Percentiles rank a stretch among this genome's conserved stretches.
phyloP scores from a whole-genome alignment of 768 basidiomycete genomes.

The Russula griseocarnosa region DNA sequence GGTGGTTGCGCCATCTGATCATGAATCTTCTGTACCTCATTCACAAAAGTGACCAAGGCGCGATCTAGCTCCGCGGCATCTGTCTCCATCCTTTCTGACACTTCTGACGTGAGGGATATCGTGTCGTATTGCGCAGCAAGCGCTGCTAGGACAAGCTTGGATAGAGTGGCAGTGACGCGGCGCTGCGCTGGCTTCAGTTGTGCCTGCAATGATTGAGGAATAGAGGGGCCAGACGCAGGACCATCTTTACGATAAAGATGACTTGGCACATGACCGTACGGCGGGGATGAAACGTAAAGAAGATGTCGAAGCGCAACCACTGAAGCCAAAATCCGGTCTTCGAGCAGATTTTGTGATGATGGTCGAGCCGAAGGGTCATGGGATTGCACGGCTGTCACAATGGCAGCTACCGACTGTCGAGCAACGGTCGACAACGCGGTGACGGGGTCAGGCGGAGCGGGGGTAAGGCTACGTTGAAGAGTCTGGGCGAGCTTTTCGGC shows the following conservation, averaged over 20 bases:
- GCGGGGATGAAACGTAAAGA: conserved; percentile 61
- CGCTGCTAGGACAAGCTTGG: conserved; percentile 85
- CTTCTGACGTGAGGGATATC: conserved; percentile 56
- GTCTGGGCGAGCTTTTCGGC: conserved; percentile 65
- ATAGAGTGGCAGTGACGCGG: conserved; percentile 84
- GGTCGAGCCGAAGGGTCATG: conserved; percentile 43
- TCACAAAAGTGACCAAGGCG: conserved; percentile 62
- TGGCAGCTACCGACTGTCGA: conserved; percentile 56
- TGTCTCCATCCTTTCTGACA: conserved; percentile 64
- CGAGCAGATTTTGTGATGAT: conserved; percentile 57
- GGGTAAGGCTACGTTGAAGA: conserved; percentile 55
- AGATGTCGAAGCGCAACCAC: conserved; percentile 75
- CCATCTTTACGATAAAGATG: conserved; percentile 24
- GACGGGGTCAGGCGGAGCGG: conserved; percentile 54
- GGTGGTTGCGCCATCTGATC: conserved; percentile 33
- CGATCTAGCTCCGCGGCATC: conserved; percentile 75
- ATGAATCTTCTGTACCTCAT: conserved; percentile 62
- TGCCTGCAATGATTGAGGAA: conserved; percentile 45
- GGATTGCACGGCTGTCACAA: conserved; percentile 57
- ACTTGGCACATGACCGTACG: conserved; percentile 56
- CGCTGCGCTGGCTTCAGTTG: conserved; percentile 73
- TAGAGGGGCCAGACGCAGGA: conserved; percentile 5
- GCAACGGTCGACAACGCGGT: conserved; percentile 58
- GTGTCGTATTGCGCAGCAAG: conserved; percentile 85
- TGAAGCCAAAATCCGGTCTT: conserved; percentile 56